These are phyloP conservation scores for Cladophialophora exuberans DNA, from an alignment of 2,329 filamentous ascomycete genomes.

Conservation along the genomic window DNA sequence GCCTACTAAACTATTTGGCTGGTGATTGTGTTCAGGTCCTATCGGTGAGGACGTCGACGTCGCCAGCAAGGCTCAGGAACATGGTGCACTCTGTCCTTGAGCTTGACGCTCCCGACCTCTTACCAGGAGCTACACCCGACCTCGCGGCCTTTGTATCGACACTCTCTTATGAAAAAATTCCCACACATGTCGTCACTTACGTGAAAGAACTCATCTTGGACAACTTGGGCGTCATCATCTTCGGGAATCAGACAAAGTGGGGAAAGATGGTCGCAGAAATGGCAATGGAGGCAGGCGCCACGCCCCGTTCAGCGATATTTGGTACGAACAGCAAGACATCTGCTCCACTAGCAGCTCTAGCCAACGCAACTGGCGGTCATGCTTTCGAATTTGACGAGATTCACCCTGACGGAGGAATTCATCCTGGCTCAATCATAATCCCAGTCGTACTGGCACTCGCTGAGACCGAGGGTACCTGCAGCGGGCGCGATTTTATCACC, in stretches of 20 bases:
- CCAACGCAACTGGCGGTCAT: constrained; percentile 49
- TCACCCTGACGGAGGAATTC: constrained; percentile 44
- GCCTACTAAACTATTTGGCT: background rate
- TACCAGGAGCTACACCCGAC: constrained; percentile 11
- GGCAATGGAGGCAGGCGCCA: constrained; percentile 3
- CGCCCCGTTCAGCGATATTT: background rate
- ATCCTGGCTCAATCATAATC: constrained; percentile 43
- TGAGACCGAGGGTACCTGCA: constrained; percentile 4
- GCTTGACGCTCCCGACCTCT: constrained; percentile 4
- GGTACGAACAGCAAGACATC: constrained; percentile 3
- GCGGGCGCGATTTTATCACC: constrained; percentile 17
- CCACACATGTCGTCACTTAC: constrained; percentile 2
- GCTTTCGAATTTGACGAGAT: constrained; percentile 49
- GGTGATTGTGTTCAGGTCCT: background rate
- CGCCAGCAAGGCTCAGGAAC: background rate
- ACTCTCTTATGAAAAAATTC: constrained; percentile 7
- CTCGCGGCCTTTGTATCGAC: constrained; percentile 3
- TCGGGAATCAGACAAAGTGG: constrained; percentile 9
- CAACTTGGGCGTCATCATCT: constrained; percentile 12
- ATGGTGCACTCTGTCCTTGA: constrained; percentile 1
- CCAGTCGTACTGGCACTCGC: constrained; percentile 44
- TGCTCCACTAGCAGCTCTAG: constrained; percentile 38
- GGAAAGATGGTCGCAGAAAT: constrained; percentile 10
- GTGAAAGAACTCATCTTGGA: constrained; percentile 13
- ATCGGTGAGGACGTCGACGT: background rate